Base-by-base conservation (phyloP, 441 rosid genomes). In the Pelargonium citronellum region DNA sequence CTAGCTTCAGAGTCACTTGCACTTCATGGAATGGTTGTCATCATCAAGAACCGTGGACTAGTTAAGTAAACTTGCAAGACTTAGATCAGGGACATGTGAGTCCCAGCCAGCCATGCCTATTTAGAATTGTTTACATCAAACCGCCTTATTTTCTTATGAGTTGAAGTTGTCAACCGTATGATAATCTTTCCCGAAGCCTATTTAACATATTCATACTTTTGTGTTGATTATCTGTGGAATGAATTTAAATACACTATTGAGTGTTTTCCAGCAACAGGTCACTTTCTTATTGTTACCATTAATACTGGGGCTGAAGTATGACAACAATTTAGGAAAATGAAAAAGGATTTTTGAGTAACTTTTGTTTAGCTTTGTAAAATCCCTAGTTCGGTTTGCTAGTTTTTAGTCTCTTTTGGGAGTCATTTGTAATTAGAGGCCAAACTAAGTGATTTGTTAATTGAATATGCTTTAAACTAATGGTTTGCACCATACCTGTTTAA, bases 101-200 rank as follows among this genome's bases (percentile, higher is more conserved):
- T n/a, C n/a, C n/a, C n/a, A n/a, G n/a, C n/a, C n/a, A n/a, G n/a
- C n/a, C n/a, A n/a, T n/a, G n/a, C n/a, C n/a, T n/a, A n/a, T n/a
- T n/a, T n/a, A n/a, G n/a, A n/a, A n/a, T n/a, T n/a, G n/a, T n/a
- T n/a, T n/a, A n/a, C n/a, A n/a, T n/a, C n/a, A n/a, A n/a, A n/a
- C n/a, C n/a, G n/a, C n/a, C n/a, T n/a, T n/a, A n/a, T n/a, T n/a
- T n/a, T n/a, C 95, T 68, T 92, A 89, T 82, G 98, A 95, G 39
- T 82, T 95, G 79, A 92, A 95, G 83, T 83, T 92, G 71, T 95
- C 99, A 66, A 92, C 96, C 82, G 97, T 92, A 91, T 46, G 82
- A 73, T 78, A 22, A 69, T 60, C 16, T 17, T 5, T 16, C 61
- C 22, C 2, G 61, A 55, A 7, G n/a, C 10, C 15, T 47, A 1